Conservation (phyloP, 495 filamentous ascomycete species). For the Penicillium paradoxum region DNA sequence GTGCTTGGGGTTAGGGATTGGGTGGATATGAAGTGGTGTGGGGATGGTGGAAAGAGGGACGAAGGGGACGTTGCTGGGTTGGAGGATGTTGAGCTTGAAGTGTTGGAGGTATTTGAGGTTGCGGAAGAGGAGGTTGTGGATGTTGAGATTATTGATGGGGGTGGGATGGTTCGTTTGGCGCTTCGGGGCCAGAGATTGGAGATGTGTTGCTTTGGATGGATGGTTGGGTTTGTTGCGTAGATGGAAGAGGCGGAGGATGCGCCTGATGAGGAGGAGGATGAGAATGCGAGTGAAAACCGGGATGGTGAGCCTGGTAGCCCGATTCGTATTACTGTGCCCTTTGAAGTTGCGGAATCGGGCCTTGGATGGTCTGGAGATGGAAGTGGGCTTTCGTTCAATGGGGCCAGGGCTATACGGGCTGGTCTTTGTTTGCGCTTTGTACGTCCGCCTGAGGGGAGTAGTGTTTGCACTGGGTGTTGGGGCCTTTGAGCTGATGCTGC, state of each 20-base stretch:
- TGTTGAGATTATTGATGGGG: slow-evolving; percentile 35
- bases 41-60: no score
- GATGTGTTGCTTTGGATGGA: slow-evolving; percentile 8
- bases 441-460: slow-evolving; percentile 45
- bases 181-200: slow-evolving; percentile 23
- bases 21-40: no score
- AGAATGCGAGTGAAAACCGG: slow-evolving; percentile 33
- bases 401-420: slow-evolving; percentile 16
- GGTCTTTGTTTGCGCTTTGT: slow-evolving; percentile 35
- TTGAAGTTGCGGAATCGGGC: slow-evolving; percentile 36
- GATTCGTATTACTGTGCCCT: slow-evolving; percentile 39
- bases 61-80: no score
- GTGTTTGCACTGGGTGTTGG: slow-evolving; percentile 14
- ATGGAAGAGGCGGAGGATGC: slow-evolving; percentile 11
- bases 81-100: slow-evolving; percentile 1
- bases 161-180: slow-evolving; percentile 18
- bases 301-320: slow-evolving; percentile 32
- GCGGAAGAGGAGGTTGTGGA: slow-evolving; percentile 29
- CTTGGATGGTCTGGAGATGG: slow-evolving; percentile 23
- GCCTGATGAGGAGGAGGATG: slow-evolving; percentile 33
- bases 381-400: slow-evolving; percentile 19
- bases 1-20: no score
- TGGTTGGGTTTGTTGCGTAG: slow-evolving; percentile 6
- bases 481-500: no score
- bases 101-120: slow-evolving; percentile 27